Conservation (phyloP, 192 early-diverging fungal genomes). For the Coemansia sp. region DNA sequence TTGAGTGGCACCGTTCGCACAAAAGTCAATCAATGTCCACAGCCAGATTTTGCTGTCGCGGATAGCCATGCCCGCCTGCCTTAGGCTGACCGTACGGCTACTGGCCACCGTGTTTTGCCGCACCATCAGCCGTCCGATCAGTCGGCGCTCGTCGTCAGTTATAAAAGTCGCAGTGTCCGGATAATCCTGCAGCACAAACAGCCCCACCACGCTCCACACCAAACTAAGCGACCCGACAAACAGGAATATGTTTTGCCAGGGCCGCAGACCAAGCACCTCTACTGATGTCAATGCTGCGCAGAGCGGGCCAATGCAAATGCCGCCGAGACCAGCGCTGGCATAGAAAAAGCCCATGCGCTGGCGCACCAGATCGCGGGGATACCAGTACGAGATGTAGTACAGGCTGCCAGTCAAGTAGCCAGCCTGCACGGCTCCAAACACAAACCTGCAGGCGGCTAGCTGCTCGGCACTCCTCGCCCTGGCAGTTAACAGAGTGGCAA, state of each 20-base stretch:
- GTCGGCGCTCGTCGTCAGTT: constrained; percentile 14
- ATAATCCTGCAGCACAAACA: constrained; percentile 29
- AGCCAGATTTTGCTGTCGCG: constrained; percentile 34
- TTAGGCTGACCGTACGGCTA: constrained; percentile 11
- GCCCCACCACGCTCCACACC: constrained; percentile 32
- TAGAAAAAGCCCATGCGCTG: constrained; percentile 45
- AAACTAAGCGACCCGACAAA: constrained; percentile 19
- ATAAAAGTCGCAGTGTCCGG: constrained; percentile 39
- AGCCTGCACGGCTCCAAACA: constrained; percentile 43
- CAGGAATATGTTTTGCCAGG: constrained; percentile 41
- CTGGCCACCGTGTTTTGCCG: constrained; percentile 40
- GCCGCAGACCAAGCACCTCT: neutral
- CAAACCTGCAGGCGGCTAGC: constrained; percentile 21
- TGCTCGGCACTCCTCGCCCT: constrained; percentile 7
- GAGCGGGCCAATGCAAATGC: constrained; percentile 36
- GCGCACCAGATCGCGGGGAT: constrained; percentile 31
- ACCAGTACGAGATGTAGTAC: constrained; percentile 51
- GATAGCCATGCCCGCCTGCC: constrained; percentile 22
- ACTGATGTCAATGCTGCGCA: constrained; percentile 20
- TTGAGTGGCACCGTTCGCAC: constrained; percentile 40
- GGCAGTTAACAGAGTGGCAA: constrained; percentile 24
- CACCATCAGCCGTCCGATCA: constrained; percentile 26
- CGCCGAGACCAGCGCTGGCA: constrained; percentile 35
- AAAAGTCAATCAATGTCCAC: constrained; percentile 41
- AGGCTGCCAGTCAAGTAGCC: constrained; percentile 43